Evolutionary conservation across 306 rosid genomes (phyloP).

Genomic region (Sicyos baderoa): DNA sequence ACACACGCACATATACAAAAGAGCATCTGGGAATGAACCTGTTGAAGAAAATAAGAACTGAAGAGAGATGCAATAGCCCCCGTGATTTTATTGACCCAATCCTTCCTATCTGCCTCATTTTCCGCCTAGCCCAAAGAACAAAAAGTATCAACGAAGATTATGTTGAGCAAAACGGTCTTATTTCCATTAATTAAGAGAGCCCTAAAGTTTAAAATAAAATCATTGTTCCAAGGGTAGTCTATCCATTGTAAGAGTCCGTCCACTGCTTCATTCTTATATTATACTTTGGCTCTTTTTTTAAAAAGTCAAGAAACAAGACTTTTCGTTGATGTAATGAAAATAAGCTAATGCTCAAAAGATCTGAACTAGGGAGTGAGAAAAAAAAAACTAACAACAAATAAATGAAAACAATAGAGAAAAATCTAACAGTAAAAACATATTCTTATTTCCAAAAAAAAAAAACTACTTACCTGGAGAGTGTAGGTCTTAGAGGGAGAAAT

Average conservation of each 20-base stretch:
- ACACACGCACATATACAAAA: neutral
- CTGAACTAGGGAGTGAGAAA: too few species aligned
- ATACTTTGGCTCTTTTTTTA: neutral
- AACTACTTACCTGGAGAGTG: constrained; percentile 71
- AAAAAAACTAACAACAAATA: too few species aligned
- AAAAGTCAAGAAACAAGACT: too few species aligned
- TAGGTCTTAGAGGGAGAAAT: constrained; percentile 78
- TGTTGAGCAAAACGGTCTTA: constrained; percentile 1
- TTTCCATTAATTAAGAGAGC: neutral
- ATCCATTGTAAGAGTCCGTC: neutral
- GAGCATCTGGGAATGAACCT: constrained; percentile 41
- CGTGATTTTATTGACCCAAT: constrained; percentile 75
- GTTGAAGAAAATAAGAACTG: constrained; percentile 74
- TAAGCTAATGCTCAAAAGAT: too few species aligned
- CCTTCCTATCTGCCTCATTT: constrained; percentile 94
- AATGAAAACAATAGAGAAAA: too few species aligned
- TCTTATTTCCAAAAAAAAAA: too few species aligned
- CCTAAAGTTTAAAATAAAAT: neutral
- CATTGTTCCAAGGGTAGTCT: neutral
- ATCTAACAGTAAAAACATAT: too few species aligned
- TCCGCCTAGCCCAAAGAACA: constrained; percentile 60
- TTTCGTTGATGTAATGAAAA: too few species aligned
- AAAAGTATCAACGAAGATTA: constrained; percentile 15
- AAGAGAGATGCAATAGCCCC: constrained; percentile 70
- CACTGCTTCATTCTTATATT: neutral